A percentile compares a stretch with the other conserved stretches of the same genome.
Evolutionary conservation across 306 rosid genomes (phyloP).

Genomic region (Cicer bijugum): DNA sequence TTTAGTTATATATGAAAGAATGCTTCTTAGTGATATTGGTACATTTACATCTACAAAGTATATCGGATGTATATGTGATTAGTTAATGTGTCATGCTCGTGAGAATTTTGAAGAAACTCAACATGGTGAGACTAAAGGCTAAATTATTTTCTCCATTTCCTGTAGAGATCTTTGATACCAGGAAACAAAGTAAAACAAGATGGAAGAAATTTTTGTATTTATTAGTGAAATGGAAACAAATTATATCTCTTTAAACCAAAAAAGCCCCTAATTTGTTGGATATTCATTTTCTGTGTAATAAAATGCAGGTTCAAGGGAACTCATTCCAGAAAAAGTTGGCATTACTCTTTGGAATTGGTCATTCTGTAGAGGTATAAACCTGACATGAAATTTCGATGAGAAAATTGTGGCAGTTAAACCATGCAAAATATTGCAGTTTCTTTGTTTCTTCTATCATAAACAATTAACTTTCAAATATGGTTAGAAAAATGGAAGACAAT

Average conservation of each 20-base stretch:
- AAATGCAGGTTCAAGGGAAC: constrained; percentile 88
- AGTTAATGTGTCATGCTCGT: constrained; percentile 10
- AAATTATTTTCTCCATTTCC: constrained; percentile 30
- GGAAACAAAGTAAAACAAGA: constrained; percentile 8
- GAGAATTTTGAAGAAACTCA: constrained; percentile 28
- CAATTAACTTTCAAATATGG: not conserved
- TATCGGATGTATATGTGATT: constrained; percentile 5
- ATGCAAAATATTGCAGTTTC: constrained; percentile 14
- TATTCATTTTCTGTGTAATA: constrained; percentile 40
- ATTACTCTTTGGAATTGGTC: constrained; percentile 81
- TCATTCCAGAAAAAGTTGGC: constrained; percentile 92
- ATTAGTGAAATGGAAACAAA: constrained; percentile 6
- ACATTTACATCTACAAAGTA: constrained; percentile 17
- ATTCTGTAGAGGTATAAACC: constrained; percentile 72
- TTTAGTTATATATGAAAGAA: not conserved
- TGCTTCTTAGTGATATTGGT: not conserved
- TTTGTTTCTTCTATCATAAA: constrained; percentile 21
- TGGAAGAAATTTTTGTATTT: not conserved
- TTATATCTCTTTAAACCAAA: not conserved
- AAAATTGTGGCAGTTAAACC: constrained; percentile 23
- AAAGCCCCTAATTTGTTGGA: constrained; percentile 3
- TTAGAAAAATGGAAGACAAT: not conserved
- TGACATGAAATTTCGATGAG: constrained; percentile 27
- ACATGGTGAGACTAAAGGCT: not conserved
- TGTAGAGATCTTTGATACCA: not conserved